Conservation (phyloP, 129 eudicot genomes). For the Artemisia annua region DNA sequence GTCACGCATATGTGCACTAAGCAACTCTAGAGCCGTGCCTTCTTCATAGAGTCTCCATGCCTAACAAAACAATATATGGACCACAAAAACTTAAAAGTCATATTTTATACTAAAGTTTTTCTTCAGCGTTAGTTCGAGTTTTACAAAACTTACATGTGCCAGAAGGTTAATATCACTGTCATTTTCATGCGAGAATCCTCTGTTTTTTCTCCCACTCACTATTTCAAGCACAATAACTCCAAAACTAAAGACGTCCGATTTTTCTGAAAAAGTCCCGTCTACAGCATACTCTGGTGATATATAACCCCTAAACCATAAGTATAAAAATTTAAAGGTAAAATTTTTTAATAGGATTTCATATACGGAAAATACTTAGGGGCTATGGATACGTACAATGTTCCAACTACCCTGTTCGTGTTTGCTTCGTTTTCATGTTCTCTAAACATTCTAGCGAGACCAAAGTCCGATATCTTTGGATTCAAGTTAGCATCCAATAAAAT, state of each 20-base stretch:
- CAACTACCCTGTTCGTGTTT: too few relatives aligned
- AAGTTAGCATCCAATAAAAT: too few relatives aligned
- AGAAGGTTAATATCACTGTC: constrained; percentile 26
- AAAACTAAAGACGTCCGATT: constrained; percentile 34
- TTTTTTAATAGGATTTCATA: too few relatives aligned
- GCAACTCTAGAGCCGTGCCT: constrained; percentile 24
- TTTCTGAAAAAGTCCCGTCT: constrained; percentile 29
- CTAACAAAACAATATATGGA: background rate
- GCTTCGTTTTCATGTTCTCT: too few relatives aligned
- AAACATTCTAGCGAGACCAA: too few relatives aligned
- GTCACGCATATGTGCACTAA: background rate
- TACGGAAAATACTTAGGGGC: too few relatives aligned
- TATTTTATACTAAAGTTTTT: background rate
- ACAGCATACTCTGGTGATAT: constrained; percentile 37
- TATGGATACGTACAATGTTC: constrained; percentile 24
- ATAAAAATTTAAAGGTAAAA: background rate
- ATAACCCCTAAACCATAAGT: constrained; percentile 13
- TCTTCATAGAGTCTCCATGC: constrained; percentile 34
- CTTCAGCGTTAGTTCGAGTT: background rate
- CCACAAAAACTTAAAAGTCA: background rate
- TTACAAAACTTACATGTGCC: constrained; percentile 25
- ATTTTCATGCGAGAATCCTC: constrained; percentile 24
- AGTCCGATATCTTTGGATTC: too few relatives aligned
- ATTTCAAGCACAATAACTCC: constrained; percentile 33
- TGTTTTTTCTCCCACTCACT: constrained; percentile 31